Base-by-base conservation (phyloP, 2,329 filamentous ascomycete species). In the Colletotrichum trifolii region DNA sequence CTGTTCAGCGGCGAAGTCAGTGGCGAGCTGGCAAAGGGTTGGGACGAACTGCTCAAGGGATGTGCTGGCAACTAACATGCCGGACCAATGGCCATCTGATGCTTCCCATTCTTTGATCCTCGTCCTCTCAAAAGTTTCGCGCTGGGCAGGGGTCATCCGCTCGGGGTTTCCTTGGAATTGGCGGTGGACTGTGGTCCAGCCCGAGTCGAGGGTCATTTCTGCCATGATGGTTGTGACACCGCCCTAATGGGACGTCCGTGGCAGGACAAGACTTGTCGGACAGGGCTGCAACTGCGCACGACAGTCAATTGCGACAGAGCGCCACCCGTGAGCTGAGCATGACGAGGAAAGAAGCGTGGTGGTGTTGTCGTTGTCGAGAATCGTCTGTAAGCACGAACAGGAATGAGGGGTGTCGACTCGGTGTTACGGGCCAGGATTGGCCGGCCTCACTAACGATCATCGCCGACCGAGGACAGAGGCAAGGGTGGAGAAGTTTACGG, bases 41-140 rank as follows among this genome's bases (percentile, higher is more conserved):
- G 40, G 3, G 49, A 10, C 10, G n/a, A 34, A 25, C 25, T 25
- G 25, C 25, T 25, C 25, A 25, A 25, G 25, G 25, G 25, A 25
- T 25, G 25, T 25, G 25, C 4, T 8, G 50, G 46, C 46, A 47
- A 61, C 57, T 65, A 47, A 75, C 73, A 74, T 53, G 56, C 72
- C 72, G 7, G 70, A 72, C 72, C 74, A 75, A 43, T 74, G 70
- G 5, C 66, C 67, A 10, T 58, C 58, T 6, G 71, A 67, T 15
- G 57, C 55, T 39, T 73, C 72, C 73, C 71, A 74, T 12, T 74
- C 70, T 15, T 55, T 63, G 10, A 75, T 59, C 11, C 71, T 68
- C 35, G 72, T 67, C 15, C 67, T 64, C 60, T 75, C 71, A 54
- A 69, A 66, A 2, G 64, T 59, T 55, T 74, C 73, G 39, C 75